Evolutionary conservation across 495 filamentous ascomycete species (phyloP), one percentile per base, ranked within the genome.

Genomic region (Penicillium dipodomyicola): DNA sequence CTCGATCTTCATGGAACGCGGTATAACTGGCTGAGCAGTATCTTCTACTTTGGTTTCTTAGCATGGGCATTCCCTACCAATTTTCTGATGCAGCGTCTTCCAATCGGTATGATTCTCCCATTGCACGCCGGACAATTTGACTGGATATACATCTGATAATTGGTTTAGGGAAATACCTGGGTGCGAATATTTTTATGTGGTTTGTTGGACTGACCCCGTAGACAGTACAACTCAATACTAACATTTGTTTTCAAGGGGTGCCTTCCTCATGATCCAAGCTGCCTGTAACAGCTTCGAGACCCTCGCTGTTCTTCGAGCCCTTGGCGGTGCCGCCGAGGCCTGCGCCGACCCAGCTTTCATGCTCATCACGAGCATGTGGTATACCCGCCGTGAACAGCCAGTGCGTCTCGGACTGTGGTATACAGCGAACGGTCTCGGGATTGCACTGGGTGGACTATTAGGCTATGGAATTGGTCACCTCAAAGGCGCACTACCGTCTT

Each of bases 391-490:
- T 15, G 78, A 87, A 46, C 84, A 86, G 50, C 82, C 84, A 1
- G 67, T 84, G 5, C 77, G 84, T 15, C 81, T 85, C 42, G 82
- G 80, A 5, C 54, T 82, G 2, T 86, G 82, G 82, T 86, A 85
- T 60, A 80, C 80, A 4, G 80, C 79, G 14, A 84, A 84, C 52
- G 82, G 83, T 0, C 56, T 84, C 12, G 83, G 82, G 4, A 83
- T 84, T 53, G 81, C 82, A 8, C 70, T 81, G 1, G 82, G 82
- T 30, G 84, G 83, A 0, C 67, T 87, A 3, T 62, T 86, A 0
- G 82, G 83, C 0, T 86, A 85, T 59, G 84, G 76, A 0, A 83
- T 84, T 42, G 80, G 82, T 2, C 74, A 82, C 42, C 79, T 84
- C 50, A 70, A 65, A 42, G 81, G 81, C 45, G 67, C 72, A 12